Evolutionary conservation across 306 rosid species (phyloP).

Genomic region (Vigna radiata): DNA sequence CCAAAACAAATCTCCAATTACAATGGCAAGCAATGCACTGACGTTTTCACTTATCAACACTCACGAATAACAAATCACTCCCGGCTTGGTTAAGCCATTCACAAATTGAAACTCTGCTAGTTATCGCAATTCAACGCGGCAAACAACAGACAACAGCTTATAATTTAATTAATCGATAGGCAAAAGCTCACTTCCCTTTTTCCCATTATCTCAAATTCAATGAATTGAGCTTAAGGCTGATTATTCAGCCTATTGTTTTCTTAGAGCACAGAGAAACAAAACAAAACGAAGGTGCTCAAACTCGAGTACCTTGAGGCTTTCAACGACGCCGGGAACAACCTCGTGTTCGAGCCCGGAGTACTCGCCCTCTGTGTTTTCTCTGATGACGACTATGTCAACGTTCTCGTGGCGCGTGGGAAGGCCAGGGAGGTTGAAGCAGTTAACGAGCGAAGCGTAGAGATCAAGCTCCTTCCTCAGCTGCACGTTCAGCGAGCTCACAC

Average conservation of each 20-base stretch:
- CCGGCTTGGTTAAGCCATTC: background rate
- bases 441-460: slow-evolving; percentile 90
- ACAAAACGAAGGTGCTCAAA: background rate
- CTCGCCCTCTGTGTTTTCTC: slow-evolving; percentile 93
- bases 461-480: slow-evolving; percentile 86
- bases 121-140: slow-evolving; percentile 8
- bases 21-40: background rate
- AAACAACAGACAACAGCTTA: background rate
- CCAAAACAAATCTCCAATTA: too few relatives aligned
- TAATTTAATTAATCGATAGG: background rate
- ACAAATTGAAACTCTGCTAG: background rate
- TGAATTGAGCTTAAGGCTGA: background rate
- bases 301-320: slow-evolving; percentile 78
- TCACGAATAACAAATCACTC: background rate
- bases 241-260: background rate
- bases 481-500: slow-evolving; percentile 78
- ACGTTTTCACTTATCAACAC: background rate
- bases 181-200: background rate
- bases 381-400: slow-evolving; percentile 84
- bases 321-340: slow-evolving; percentile 94
- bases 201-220: background rate
- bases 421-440: slow-evolving; percentile 82
- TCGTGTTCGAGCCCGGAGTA: slow-evolving; percentile 89
- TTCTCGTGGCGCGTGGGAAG: slow-evolving; percentile 72
- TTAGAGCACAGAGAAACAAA: background rate